phyloP scores from a whole-genome alignment of 148 eudicot species.

The Hydrangea macrophylla region DNA sequence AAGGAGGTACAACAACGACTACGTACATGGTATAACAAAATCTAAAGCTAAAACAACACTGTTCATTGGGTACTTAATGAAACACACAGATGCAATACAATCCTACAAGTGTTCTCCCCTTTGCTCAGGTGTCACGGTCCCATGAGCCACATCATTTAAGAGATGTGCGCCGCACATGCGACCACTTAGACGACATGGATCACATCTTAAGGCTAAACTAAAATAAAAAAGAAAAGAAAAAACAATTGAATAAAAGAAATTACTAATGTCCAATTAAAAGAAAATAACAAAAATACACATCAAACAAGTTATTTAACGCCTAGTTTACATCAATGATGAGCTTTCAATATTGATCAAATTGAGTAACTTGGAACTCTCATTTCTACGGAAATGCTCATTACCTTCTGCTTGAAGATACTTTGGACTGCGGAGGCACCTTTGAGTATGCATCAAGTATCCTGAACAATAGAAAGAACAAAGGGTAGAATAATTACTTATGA shows the following conservation, averaged over 20 bases:
- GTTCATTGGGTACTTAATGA: not conserved
- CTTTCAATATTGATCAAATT: not conserved
- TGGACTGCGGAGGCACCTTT: slow-evolving; percentile 37
- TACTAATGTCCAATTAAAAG: no score
- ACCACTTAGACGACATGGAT: no score
- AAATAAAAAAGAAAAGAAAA: no score
- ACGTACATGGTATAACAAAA: not conserved
- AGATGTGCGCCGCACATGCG: no score
- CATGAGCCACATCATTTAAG: not conserved
- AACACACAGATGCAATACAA: not conserved
- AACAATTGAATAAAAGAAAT: no score
- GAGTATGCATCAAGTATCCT: slow-evolving; percentile 62
- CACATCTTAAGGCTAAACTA: no score
- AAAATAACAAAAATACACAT: no score
- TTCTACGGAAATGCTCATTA: slow-evolving; percentile 9
- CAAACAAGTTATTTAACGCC: no score
- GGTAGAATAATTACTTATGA: not conserved
- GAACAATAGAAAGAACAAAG: slow-evolving; percentile 20
- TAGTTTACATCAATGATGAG: not conserved
- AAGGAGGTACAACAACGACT: not conserved
- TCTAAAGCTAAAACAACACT: not conserved
- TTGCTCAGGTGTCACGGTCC: not conserved
- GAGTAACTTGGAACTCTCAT: not conserved
- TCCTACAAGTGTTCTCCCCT: no score
- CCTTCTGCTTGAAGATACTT: slow-evolving; percentile 51